Evolutionary conservation across 129 eudicot species (phyloP), one percentile per base, ranked within the genome.

Genomic region (Chrysanthemum lavandulifolium): DNA sequence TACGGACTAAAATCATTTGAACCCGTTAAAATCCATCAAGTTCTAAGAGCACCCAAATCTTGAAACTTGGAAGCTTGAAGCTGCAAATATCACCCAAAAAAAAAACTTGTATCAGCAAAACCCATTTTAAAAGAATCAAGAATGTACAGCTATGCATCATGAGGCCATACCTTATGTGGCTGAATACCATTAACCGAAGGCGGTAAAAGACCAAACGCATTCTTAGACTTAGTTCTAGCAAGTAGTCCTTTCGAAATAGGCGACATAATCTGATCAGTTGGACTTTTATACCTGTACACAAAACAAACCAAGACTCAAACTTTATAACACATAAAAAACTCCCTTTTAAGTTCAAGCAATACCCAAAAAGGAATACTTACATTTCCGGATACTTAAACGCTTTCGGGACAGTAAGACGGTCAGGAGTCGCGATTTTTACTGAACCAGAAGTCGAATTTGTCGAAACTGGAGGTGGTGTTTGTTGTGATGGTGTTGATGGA

Each of bases 191-290:
- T 60, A 68, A 19, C 19, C 1, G 74, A 76, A 2, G 80, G 61
- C 68, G 74, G 80, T 59, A 76, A 59, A 5, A 68, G 68, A 48
- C 68, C 60, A 33, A 74, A 76, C 13, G 80, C 58, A 66, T 84
- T 88, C 69, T 79, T 85, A 73, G 80, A 69, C 80, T 87, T 88
- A 31, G 91, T 86, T 85, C 96, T 88, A 63, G 89, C 92, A 61
- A 88, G 86, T 58, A 88, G 82, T 27, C 91, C 84, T 67, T 82
- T 92, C 0, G 96, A 86, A 61, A 92, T 78, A 50, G 96, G 96
- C 2, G 97, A 92, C 87, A 92, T 83, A 78, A 88, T 88, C 7
- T 71, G 87, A 87, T 92, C 96, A 13, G 96, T 92, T 69, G 97
- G 97, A 49, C 97, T 92, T 4, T 87, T 83, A 53, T 91, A 91